Base-by-base conservation (phyloP, 2,329 filamentous ascomycete species). In the Aureobasidium sp. region DNA sequence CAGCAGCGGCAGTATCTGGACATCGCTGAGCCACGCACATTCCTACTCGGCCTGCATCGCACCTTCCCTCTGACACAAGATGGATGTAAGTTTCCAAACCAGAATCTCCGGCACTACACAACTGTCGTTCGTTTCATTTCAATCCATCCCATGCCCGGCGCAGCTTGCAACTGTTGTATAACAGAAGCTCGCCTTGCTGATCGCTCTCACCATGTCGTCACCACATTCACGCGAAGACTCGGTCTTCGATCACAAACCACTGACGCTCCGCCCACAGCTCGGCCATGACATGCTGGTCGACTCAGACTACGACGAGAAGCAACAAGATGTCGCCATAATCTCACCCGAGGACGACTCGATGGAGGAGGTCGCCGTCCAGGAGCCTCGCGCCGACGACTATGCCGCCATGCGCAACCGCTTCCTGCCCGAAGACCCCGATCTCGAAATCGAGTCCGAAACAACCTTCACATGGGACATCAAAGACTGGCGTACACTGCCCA, bases 391-490 rank as follows among this genome's bases (percentile, higher is more conserved):
- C 67, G 80, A 85, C 75, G 83, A 87, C 70, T 82, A 85, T 76
- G 89, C 95, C 67, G 88, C 89, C 55, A 96, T 97, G 84, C 89
- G 88, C 78, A 87, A 90, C 69, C 79, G 87, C 67, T 85, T 91
- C 67, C 83, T 97, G 63, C 85, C 86, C 12, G 85, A 87, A 61
- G 79, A 91, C 52, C 86, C 91, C 67, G 91, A 96, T 67, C 86
- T 92, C 66, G 89, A 91, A 71, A 87, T 88, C 37, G 82, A 93
- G 66, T 87, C 87, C 60, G 90, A 96, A 72, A 82, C 82, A 44
- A 78, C 87, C 68, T 75, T 89, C 75, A 96, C 91, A 70, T 99
- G 94, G 94, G 85, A 89, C 34, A 90, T 99, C 65, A 82, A 89
- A 68, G 83, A 88, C 65, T 99, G 93, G 92, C 83, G 88, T 66